These are phyloP conservation scores for Discostella stelligeroides DNA, from an alignment of 108 stramenopile species.

Conservation along the genomic window DNA sequence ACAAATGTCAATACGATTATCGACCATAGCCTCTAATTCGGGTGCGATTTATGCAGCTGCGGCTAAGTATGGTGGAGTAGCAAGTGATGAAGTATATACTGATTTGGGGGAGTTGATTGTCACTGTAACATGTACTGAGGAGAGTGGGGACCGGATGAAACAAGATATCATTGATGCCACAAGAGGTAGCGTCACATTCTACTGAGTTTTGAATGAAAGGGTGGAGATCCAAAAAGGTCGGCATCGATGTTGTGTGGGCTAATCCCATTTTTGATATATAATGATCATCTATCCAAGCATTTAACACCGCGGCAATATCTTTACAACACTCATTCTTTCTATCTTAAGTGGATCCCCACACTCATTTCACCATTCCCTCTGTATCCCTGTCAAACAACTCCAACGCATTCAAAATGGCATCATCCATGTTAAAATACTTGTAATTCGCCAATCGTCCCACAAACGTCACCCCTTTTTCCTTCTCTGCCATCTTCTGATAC, in stretches of 20 bases:
- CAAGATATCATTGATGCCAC: constrained; percentile 67
- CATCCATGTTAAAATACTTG: constrained; percentile 93
- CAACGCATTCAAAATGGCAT: constrained; percentile 83
- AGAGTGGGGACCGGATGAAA: constrained; percentile 33
- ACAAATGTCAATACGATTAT: constrained; percentile 39
- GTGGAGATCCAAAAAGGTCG: too few relatives aligned
- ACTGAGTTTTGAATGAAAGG: too few relatives aligned
- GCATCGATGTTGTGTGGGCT: too few relatives aligned
- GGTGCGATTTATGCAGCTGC: constrained; percentile 58
- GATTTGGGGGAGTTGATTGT: constrained; percentile 59
- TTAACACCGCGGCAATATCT: too few relatives aligned
- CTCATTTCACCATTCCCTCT: constrained; percentile 16
- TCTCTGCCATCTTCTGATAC: constrained; percentile 72
- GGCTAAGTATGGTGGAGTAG: constrained; percentile 50
- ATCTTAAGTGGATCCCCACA: too few relatives aligned
- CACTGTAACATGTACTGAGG: constrained; percentile 60
- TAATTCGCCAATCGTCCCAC: constrained; percentile 88
- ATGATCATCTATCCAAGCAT: too few relatives aligned
- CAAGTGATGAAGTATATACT: constrained; percentile 57
- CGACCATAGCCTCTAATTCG: constrained; percentile 26
- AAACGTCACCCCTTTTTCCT: constrained; percentile 73
- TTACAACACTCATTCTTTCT: too few relatives aligned
- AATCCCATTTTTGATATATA: too few relatives aligned
- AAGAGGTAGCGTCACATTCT: constrained; percentile 54
- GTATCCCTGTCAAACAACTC: constrained; percentile 70